These are phyloP conservation scores for Heritiera littoralis DNA, from an alignment of 345 rosid genomes.

Conservation along the genomic window DNA sequence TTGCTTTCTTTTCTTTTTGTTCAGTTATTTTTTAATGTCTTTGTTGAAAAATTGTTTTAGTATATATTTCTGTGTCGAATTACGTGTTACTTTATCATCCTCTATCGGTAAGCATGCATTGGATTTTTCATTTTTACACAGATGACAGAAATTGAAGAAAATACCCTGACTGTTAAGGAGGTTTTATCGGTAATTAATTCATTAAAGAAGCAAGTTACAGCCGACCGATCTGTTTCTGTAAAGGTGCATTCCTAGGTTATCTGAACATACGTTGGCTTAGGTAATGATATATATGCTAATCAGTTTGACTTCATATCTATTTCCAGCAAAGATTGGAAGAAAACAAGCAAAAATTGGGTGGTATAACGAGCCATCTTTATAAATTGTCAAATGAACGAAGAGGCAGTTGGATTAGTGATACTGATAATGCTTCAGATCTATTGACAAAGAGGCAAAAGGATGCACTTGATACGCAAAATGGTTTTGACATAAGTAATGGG, in stretches of 20 bases:
- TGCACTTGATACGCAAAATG: constrained; percentile 60
- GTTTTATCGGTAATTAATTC: constrained; percentile 28
- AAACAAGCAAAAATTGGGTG: constrained; percentile 61
- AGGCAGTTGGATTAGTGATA: constrained; percentile 33
- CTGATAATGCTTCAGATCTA: constrained; percentile 48
- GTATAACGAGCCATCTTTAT: constrained; percentile 52
- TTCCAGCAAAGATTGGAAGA: constrained; percentile 79
- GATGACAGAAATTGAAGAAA: constrained; percentile 35
- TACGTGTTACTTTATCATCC: neutral
- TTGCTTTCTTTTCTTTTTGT: neutral
- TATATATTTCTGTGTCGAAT: neutral
- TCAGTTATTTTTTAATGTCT: neutral
- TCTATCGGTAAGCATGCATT: neutral
- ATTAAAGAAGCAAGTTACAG: constrained; percentile 54
- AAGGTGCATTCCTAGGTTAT: constrained; percentile 47
- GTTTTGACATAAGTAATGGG: constrained; percentile 48
- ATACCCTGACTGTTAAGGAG: constrained; percentile 40
- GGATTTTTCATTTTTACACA: constrained; percentile 19
- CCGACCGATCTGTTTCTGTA: constrained; percentile 55
- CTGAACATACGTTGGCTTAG: constrained; percentile 6
- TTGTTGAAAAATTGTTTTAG: neutral
- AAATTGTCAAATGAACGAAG: constrained; percentile 59
- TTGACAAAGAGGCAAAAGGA: constrained; percentile 80
- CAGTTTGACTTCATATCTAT: constrained; percentile 8
- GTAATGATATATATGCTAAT: neutral